Evolutionary conservation across 2,329 filamentous ascomycete species (phyloP).

Genomic region (Phialemonium atrogriseum): DNA sequence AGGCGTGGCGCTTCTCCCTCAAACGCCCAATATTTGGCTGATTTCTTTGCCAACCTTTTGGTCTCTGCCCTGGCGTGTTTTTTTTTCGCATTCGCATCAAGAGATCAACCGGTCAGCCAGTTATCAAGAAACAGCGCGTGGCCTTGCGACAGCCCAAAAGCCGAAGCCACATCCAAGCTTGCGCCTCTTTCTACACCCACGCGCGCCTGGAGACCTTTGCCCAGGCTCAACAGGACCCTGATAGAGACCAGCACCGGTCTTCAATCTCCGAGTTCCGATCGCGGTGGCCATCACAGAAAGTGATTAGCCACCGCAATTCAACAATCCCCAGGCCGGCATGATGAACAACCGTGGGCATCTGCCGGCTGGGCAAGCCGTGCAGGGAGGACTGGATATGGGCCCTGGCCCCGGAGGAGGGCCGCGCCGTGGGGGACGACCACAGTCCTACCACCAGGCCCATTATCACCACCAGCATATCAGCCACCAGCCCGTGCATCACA

Average conservation of each 20-base stretch:
- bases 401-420: slow-evolving; percentile 17
- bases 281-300: slow-evolving; percentile 22
- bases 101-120: too few relatives aligned
- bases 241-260: slow-evolving; percentile 6
- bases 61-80: too few relatives aligned
- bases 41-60: too few relatives aligned
- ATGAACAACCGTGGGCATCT: slow-evolving; percentile 66
- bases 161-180: too few relatives aligned
- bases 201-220: too few relatives aligned
- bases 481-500: slow-evolving; percentile 36
- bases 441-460: slow-evolving; percentile 26
- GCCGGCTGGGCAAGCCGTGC: slow-evolving; percentile 64
- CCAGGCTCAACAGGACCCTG: too few relatives aligned
- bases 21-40: too few relatives aligned
- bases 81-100: too few relatives aligned
- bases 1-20: too few relatives aligned
- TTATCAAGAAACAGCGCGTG: too few relatives aligned
- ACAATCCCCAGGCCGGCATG: slow-evolving; percentile 57
- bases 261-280: slow-evolving; percentile 7
- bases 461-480: slow-evolving; percentile 33
- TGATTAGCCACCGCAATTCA: slow-evolving; percentile 21
- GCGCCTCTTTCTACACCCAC: too few relatives aligned
- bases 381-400: slow-evolving; percentile 28
- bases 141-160: too few relatives aligned
- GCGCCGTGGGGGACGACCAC: slow-evolving; percentile 22